Conservation (phyloP, 768 basidiomycete species). For the Lyophyllum decastes region DNA sequence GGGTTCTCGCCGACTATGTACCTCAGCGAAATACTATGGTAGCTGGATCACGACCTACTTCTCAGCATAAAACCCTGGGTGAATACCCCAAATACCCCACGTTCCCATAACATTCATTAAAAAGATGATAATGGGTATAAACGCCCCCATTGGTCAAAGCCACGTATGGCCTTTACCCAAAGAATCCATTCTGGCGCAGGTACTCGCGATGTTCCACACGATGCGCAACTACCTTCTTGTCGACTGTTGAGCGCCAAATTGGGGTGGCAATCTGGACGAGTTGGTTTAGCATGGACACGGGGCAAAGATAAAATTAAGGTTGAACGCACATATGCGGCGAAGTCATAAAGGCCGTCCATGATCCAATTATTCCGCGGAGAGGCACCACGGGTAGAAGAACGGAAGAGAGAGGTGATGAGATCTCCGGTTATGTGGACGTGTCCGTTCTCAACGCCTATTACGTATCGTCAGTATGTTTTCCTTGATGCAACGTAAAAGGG, state of each 20-base stretch:
- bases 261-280: conserved; percentile 48
- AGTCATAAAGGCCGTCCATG: conserved; percentile 53
- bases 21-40: too few relatives aligned
- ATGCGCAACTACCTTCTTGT: conserved; percentile 46
- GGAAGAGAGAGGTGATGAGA: conserved; percentile 65
- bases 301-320: background rate
- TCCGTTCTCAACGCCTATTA: conserved; percentile 64
- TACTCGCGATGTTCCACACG: conserved; percentile 48
- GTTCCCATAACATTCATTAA: background rate
- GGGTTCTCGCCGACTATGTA: too few relatives aligned
- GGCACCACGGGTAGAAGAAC: conserved; percentile 64
- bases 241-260: conserved; percentile 53
- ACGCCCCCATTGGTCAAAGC: background rate
- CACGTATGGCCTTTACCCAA: conserved; percentile 16
- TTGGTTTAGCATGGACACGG: conserved; percentile 9
- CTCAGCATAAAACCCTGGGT: too few relatives aligned
- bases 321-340: conserved; percentile 45
- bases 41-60: too few relatives aligned
- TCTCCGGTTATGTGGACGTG: conserved; percentile 78
- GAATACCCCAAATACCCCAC: too few relatives aligned
- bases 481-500: background rate
- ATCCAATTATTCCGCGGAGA: conserved; percentile 60
- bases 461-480: background rate
- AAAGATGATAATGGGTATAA: background rate
- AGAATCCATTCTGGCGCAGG: conserved; percentile 45